Evolutionary conservation across 148 eudicot genomes (phyloP).

Genomic region (Rhododendron mucronatum): DNA sequence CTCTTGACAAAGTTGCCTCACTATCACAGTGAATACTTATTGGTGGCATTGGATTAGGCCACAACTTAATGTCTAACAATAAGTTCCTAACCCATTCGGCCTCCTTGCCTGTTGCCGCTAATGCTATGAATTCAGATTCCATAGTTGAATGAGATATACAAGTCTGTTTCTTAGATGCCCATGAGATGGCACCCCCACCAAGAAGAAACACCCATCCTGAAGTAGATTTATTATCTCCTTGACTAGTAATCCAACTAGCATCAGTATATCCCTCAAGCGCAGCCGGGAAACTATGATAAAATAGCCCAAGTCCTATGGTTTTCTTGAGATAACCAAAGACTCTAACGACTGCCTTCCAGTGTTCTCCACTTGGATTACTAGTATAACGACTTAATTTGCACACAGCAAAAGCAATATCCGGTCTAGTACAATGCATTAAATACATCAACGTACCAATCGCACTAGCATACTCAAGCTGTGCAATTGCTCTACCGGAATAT

Average conservation of each 20-base stretch:
- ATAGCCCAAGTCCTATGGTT: background rate
- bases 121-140: background rate
- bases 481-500: background rate
- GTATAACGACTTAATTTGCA: background rate
- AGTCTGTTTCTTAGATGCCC: background rate
- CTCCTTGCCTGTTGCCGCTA: background rate
- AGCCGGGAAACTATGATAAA: background rate
- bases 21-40: background rate
- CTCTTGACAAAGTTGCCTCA: background rate
- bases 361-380: background rate
- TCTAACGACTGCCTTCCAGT: background rate
- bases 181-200: background rate
- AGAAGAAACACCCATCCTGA: background rate
- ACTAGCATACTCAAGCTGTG: background rate
- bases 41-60: background rate
- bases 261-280: background rate
- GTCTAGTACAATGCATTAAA: background rate
- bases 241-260: background rate
- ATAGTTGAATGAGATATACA: background rate
- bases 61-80: background rate
- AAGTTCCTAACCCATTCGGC: background rate
- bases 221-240: background rate
- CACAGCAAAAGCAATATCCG: background rate
- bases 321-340: background rate
- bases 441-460: background rate